Base-by-base conservation (phyloP, 2,329 filamentous ascomycete species). In the Cladophialophora carrionii region DNA sequence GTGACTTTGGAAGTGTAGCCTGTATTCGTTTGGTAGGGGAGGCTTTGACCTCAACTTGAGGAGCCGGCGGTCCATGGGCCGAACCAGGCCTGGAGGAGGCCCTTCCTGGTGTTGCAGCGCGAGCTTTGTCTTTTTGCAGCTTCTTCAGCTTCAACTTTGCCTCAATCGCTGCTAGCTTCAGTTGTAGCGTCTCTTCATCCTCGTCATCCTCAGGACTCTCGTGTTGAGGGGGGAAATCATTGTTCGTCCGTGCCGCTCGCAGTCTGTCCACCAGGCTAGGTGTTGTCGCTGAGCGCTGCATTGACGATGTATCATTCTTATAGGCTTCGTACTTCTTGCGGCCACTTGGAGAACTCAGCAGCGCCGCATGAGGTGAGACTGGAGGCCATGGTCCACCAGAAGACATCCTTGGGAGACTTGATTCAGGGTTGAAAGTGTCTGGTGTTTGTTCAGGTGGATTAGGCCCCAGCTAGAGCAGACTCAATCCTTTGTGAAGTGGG, bases 151-250 rank as follows among this genome's bases (percentile, higher is more conserved):
- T 95, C 59, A 98, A 79, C 66, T 90, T 88, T 6, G 93, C 92
- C 76, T 98, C 89, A 64, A 99, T 96, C 62, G 91, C 92, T 69
- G 93, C 88, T 4, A 98, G 81, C 75, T 96, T 88, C 68, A 99
- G 80, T 74, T 96, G 87, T 37, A 98, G 79, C 1, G 88, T 96
- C 80, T 98, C 93, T 76, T 97, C 94, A 71, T 96, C 93, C 6
- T 96, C 85, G n/a, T 86, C 84, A 4, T 91, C 89, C 0, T 88
- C 87, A 9, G 79, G 80, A 17, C 74, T 73, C 24, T 68, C 68
- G 3, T 82, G 79, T 77, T 63, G 70, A 64, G 59, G 60, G 53
- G 55, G 67, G 57, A 61, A 63, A 14, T 68, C 69, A 14, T 67
- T 64, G 43, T 67, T 56, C 14, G 43, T 57, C 32, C 65, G 66